Evolutionary conservation across 2,329 filamentous ascomycete species (phyloP), one percentile per base, ranked within the genome.

Genomic region (Ophiognomonia clavigignenti-juglandacearum): DNA sequence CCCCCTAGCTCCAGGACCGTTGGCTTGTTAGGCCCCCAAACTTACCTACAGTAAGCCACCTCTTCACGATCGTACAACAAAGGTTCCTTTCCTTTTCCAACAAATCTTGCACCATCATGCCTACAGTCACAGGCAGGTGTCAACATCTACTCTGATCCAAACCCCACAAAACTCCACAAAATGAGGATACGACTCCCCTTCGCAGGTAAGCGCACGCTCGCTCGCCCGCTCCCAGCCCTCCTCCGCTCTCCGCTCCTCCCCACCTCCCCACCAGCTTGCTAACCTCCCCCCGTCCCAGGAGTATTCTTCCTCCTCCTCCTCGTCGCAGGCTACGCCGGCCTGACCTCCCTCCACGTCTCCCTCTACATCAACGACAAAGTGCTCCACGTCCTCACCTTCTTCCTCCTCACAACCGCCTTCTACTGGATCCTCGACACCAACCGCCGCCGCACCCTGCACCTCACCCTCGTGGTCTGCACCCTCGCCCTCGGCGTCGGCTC

Each of bases 341-440:
- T 97, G 47, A 83, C 88, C 26, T 71, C 76, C 32, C 63, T 82
- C 45, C 76, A 82, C 54, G 60, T 80, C 56, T 69, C 69, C 53
- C 57, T 67, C 52, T 64, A 75, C 59, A 78, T 92, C 63, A 90
- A 95, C 72, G 91, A 96, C 77, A 97, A 98, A 68, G 72, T 86
- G 60, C 77, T 97, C 23, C 93, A 97, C 68, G 77, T 87, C 58
- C 53, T 90, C 49, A 91, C 87, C 59, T 97, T 98, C 73, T 96
- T 97, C 75, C 63, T 88, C 56, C 78, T 98, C 44, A 96, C 92
- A 14, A 68, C 87, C 54, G 71, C 79, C 57, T 97, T 97, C 76
- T 98, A 98, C 80, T 98, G 93, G 90, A 87, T 96, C 62, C 70
- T 96, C 58, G 93, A 98, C 65, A 95, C 90, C 43, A 86, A 83